Base-by-base conservation (phyloP, 306 rosid genomes). In the Hippophae tibetana region DNA sequence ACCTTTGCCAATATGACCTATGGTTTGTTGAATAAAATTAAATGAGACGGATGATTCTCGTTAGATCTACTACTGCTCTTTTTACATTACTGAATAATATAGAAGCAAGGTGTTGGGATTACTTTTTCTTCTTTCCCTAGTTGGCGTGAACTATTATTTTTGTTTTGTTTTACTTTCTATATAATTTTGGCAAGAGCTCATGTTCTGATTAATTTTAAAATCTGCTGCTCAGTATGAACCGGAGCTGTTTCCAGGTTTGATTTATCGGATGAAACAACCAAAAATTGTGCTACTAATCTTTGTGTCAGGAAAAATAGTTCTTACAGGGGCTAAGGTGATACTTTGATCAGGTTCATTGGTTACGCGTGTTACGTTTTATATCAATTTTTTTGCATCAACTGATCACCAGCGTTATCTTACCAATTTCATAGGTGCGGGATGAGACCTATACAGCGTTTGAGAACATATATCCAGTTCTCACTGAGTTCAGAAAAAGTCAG, bases 261-360 rank as follows among this genome's bases (percentile, higher is more conserved):
- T 92, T 58, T 92, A 92, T 63, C 84, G 95, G 26, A 92, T 92
- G 99, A 92, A 88, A 80, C 94, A 88, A 65, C 97, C 99, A 0
- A 92, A 92, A 79, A 88, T 92, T 62, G 99, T 92, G 70, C 82
- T 92, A 64, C 95, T 92, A 14, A 88, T 92, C 52, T 88, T 92
- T 47, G 97, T 92, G 25, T 92, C 97, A 5, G 99, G 97, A 40
- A 92, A 92, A 81, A 92, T 92, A 70, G 95, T 92, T 63, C 89
- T 86, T 18, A 92, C 99, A 9, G 97, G 97, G 56, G 99, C 99
- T 2, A 92, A 92, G 99, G 99, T 92, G 73, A 54, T 52, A 7
- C 63, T 41, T n/a, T 61, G 9, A 48, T 40, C 10, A 42, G 49
- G 52, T 18, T 10, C 23, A 10, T 13, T 18, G 49, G 52, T n/a